These are phyloP conservation scores for Cicer arietinum DNA, from an alignment of 306 rosid genomes.

Conservation along the genomic window DNA sequence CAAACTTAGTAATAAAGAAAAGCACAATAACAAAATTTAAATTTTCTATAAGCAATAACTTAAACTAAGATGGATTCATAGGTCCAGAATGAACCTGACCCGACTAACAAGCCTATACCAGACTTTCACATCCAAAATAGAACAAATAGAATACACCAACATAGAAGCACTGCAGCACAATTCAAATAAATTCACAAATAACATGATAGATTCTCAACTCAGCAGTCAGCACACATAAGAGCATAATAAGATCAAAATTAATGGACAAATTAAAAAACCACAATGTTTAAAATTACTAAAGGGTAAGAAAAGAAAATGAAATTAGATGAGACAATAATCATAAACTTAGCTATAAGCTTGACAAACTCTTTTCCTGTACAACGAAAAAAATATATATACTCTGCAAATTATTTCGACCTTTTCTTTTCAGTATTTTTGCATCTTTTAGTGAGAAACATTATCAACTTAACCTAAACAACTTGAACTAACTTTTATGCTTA, in stretches of 20 bases:
- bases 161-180: slow-evolving; percentile 5
- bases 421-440: background rate
- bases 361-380: too few species aligned
- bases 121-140: background rate
- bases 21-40: background rate
- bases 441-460: background rate
- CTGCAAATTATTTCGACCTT: too few species aligned
- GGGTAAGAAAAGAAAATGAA: too few species aligned
- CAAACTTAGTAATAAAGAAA: background rate
- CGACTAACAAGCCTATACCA: background rate
- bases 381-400: too few species aligned
- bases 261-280: slow-evolving; percentile 12
- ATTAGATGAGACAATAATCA: too few species aligned
- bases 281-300: slow-evolving; percentile 23
- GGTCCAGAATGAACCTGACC: background rate
- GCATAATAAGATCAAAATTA: background rate
- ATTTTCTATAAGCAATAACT: background rate
- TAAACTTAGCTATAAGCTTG: too few species aligned
- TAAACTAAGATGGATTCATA: background rate
- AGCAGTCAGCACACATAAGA: background rate
- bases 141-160: background rate
- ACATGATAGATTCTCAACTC: background rate
- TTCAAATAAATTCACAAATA: background rate
- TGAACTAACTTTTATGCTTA: background rate
- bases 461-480: background rate